Base-by-base conservation (phyloP, 2,329 filamentous ascomycete species). In the Trichoderma sp. region DNA sequence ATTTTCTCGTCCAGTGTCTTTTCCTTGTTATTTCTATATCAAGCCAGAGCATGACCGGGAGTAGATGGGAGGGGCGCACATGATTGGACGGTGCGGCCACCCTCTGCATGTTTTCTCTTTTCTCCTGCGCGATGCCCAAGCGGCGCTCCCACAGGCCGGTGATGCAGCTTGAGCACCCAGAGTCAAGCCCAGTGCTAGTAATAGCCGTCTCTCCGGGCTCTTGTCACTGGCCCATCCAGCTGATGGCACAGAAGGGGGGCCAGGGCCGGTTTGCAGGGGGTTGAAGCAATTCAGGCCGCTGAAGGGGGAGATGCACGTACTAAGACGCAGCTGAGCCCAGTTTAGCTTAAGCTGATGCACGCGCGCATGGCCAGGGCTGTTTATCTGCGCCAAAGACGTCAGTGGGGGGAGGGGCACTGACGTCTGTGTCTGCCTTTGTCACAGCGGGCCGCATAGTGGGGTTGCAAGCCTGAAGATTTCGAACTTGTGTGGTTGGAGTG, bases 401-500 rank as follows among this genome's bases (percentile, higher is more conserved):
- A 67, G 70, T 53, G 68, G 68, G 67, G 68, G 26, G 68, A 71
- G 68, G 68, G 68, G 70, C 70, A 62, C 34, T 66, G 43, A 63
- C 63, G 55, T 67, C 63, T 57, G 32, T 57, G 20, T 58, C 47
- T 64, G 55, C 26, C 47, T 71, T 71, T 71, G 70, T 71, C 70
- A 71, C 70, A 71, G 70, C 70, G 70, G 70, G 63, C 70, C 70
- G 70, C 70, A 55, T 32, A 32, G 70, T 71, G 70, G 70, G 58
- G 63, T 57, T 55, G 36, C 70, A 57, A 9, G 59, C 61, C 68
- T 71, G 68, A 64, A 55, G 68, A 70, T 71, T 71, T 20, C n/a
- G n/a, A 57, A 64, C 34, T 34, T 68, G 64, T 50, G n/a, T 26
- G 32, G 30, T 34, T 36, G 34, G 63, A 47, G 47, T 66, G 64